Percentiles rank a stretch among this genome's conserved stretches.
These are phyloP conservation scores for Hemerocallis citrina DNA, from an alignment of 106 monocot species.

Conservation along the genomic window DNA sequence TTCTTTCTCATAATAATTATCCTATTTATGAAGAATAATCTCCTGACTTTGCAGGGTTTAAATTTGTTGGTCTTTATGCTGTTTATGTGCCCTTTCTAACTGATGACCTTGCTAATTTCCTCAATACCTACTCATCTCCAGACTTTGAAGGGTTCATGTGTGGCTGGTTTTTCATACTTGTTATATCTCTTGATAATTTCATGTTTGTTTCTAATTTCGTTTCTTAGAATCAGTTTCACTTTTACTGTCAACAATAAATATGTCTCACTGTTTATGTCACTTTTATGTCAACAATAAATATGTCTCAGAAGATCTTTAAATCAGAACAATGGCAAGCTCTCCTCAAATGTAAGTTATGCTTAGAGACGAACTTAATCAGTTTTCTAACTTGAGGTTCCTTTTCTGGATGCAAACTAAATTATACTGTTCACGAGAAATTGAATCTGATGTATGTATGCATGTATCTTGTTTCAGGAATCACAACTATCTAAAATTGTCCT, in stretches of 20 bases:
- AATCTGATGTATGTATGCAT: background rate
- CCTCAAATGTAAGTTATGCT: slow-evolving; percentile 13
- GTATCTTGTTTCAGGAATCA: slow-evolving; percentile 26
- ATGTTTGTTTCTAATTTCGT: too few relatives aligned
- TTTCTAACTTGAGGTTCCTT: background rate
- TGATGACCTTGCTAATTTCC: slow-evolving; percentile 57
- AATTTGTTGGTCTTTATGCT: slow-evolving; percentile 58
- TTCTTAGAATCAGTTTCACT: too few relatives aligned
- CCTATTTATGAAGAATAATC: too few relatives aligned
- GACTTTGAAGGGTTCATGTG: slow-evolving; percentile 92
- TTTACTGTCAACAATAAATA: too few relatives aligned
- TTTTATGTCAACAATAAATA: too few relatives aligned
- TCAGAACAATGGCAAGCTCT: slow-evolving; percentile 3
- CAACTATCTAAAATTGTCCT: slow-evolving; percentile 14
- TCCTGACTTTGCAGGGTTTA: slow-evolving; percentile 51
- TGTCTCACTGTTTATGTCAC: too few relatives aligned
- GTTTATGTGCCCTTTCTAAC: slow-evolving; percentile 82
- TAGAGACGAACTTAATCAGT: background rate
- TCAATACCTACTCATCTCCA: slow-evolving; percentile 62
- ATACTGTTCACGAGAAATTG: background rate
- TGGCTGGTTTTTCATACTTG: background rate
- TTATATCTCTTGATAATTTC: slow-evolving; percentile 1
- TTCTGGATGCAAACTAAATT: background rate
- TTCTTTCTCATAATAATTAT: too few relatives aligned
- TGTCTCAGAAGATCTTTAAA: slow-evolving; percentile 16